phyloP scores from a whole-genome alignment of 768 basidiomycete genomes.

The Phanerodontia chrysosporium region DNA sequence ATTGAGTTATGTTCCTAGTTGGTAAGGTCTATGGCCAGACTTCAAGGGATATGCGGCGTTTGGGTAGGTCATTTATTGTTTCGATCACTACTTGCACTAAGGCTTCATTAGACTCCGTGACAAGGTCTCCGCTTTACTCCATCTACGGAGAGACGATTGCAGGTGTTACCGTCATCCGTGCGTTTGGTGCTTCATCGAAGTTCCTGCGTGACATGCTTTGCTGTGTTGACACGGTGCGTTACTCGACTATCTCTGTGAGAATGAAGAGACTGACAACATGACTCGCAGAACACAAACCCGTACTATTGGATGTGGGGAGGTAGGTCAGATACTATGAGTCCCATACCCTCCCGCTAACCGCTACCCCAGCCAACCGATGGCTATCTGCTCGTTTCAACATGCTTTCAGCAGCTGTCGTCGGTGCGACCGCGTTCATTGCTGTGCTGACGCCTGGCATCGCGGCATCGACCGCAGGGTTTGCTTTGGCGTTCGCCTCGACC shows the following conservation, averaged over 20 bases:
- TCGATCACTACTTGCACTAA: background rate
- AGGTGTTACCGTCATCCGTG: constrained; percentile 56
- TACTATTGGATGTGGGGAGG: constrained; percentile 93
- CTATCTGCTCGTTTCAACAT: constrained; percentile 84
- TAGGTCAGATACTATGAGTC: constrained; percentile 26
- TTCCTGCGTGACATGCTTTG: constrained; percentile 81
- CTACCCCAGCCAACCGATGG: constrained; percentile 77
- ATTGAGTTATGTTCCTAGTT: constrained; percentile 34
- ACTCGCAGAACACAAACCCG: constrained; percentile 55
- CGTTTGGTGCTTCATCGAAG: constrained; percentile 86
- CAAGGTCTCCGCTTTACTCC: constrained; percentile 47
- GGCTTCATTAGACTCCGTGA: constrained; percentile 32
- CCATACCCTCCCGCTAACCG: background rate
- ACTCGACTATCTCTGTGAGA: background rate
- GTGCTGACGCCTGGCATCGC: constrained; percentile 67
- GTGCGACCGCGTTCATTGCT: constrained; percentile 64
- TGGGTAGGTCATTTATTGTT: constrained; percentile 41
- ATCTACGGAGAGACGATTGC: constrained; percentile 51
- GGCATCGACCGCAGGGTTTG: constrained; percentile 83
- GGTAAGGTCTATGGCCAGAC: constrained; percentile 74
- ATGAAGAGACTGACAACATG: too few species aligned
- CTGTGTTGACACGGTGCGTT: constrained; percentile 72
- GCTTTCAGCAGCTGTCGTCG: constrained; percentile 66
- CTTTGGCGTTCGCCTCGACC: constrained; percentile 77
- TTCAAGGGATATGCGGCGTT: constrained; percentile 78